These are phyloP conservation scores for Pleurotus platypus DNA, from an alignment of 768 basidiomycete genomes.

Conservation along the genomic window DNA sequence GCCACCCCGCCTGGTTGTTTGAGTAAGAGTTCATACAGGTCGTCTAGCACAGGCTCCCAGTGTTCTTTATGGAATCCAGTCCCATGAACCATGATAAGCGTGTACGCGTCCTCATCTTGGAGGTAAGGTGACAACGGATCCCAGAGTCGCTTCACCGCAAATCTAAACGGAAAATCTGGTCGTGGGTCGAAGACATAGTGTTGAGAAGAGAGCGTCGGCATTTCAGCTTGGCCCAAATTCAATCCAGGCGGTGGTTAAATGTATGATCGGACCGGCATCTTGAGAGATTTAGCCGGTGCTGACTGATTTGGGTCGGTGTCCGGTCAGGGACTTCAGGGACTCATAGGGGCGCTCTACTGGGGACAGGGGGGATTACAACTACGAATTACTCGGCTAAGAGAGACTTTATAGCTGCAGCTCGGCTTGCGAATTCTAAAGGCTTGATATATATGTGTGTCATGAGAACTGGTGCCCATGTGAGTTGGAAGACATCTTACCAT, in stretches of 20 bases:
- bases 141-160: slow-evolving; percentile 51
- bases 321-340: not conserved
- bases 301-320: not conserved
- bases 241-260: no score
- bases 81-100: slow-evolving; percentile 49
- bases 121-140: slow-evolving; percentile 25
- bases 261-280: not conserved
- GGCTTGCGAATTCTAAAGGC: slow-evolving; percentile 3
- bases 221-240: not conserved
- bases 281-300: no score
- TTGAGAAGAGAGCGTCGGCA: slow-evolving; percentile 15
- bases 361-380: not conserved
- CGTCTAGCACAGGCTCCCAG: slow-evolving; percentile 55
- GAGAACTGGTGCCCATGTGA: not conserved
- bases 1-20: slow-evolving; percentile 11
- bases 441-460: not conserved
- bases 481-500: not conserved
- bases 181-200: slow-evolving; percentile 50
- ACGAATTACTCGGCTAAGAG: not conserved
- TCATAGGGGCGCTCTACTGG: not conserved
- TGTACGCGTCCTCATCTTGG: slow-evolving; percentile 35
- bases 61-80: slow-evolving; percentile 56
- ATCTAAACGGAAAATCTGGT: slow-evolving; percentile 43
- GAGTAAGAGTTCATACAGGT: slow-evolving; percentile 30
- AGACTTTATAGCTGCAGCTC: slow-evolving; percentile 6